Percentiles rank a stretch among this genome's conserved stretches.
Conservation (phyloP, 257 asterid species). For the Thymus mandschuricus region DNA sequence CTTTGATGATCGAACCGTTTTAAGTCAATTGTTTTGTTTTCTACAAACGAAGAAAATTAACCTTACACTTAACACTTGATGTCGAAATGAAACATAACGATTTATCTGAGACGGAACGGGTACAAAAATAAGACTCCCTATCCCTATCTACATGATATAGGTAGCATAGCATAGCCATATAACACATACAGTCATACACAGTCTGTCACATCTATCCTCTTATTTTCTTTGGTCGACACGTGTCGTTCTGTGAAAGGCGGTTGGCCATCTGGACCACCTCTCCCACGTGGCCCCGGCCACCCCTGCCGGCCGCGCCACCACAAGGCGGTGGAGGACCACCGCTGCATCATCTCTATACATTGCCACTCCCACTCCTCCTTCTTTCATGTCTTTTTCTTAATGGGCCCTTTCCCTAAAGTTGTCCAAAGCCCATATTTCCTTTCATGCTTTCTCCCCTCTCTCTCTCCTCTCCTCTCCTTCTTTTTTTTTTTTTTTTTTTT, state of each 20-base stretch:
- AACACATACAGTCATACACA: slow-evolving; percentile 18
- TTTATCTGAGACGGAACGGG: no score
- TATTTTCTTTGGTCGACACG: slow-evolving; percentile 30
- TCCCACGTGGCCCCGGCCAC: slow-evolving; percentile 78
- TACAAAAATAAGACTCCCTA: no score
- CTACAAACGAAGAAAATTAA: no score
- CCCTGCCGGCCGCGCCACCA: slow-evolving; percentile 73
- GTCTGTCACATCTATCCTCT: slow-evolving; percentile 45
- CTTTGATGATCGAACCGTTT: no score
- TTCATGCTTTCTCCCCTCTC: slow-evolving; percentile 29
- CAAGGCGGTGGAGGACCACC: slow-evolving; percentile 70
- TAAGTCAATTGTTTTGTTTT: no score
- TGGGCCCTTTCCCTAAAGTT: slow-evolving; percentile 62
- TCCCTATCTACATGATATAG: no score
- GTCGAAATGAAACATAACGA: no score
- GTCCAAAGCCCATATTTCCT: slow-evolving; percentile 46
- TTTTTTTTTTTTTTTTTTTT: neutral
- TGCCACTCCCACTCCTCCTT: slow-evolving; percentile 36
- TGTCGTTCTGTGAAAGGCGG: slow-evolving; percentile 30
- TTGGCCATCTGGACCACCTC: slow-evolving; percentile 72
- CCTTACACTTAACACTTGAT: no score
- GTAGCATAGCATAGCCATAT: no score
- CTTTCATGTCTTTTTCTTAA: slow-evolving; percentile 62
- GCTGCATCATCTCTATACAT: slow-evolving; percentile 24
- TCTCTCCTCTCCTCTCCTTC: neutral